phyloP scores from a whole-genome alignment of 495 filamentous ascomycete species.

The Trichoderma virens region DNA sequence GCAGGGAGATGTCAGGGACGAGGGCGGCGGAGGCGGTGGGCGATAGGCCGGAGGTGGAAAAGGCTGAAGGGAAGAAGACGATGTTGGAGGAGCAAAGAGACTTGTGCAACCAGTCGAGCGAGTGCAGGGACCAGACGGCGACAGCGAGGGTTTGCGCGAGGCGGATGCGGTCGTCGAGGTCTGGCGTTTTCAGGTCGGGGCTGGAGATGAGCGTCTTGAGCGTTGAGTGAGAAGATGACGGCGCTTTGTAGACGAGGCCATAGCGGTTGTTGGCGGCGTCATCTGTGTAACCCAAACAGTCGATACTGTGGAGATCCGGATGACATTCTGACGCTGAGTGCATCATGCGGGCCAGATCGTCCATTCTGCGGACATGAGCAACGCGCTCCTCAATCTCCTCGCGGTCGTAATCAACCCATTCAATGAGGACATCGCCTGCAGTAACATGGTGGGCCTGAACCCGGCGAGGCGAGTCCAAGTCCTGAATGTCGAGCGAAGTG shows the following conservation, averaged over 20 bases:
- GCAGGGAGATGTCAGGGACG: constrained; percentile 18
- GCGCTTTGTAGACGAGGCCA: constrained; percentile 23
- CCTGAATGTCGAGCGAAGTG: constrained; percentile 13
- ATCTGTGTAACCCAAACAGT: constrained; percentile 31
- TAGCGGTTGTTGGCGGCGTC: constrained; percentile 23
- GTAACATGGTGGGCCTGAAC: constrained; percentile 15
- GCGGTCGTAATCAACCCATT: constrained; percentile 28
- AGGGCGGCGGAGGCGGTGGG: constrained; percentile 15
- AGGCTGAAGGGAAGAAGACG: constrained; percentile 26
- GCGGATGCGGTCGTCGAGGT: constrained; percentile 26
- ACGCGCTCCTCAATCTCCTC: constrained; percentile 21
- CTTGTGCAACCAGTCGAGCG: constrained; percentile 34
- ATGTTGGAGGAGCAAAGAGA: constrained; percentile 22
- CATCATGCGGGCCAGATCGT: constrained; percentile 30
- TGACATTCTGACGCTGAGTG: constrained; percentile 27
- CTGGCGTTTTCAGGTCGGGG: constrained; percentile 22
- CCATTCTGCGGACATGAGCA: constrained; percentile 25
- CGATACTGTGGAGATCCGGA: constrained; percentile 29
- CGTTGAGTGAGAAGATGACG: constrained; percentile 14
- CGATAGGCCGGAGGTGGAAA: constrained; percentile 14
- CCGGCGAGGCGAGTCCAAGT: constrained; percentile 8
- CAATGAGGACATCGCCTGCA: constrained; percentile 23
- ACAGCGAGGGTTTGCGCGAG: constrained; percentile 26
- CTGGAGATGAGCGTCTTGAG: constrained; percentile 22
- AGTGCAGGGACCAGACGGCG: constrained; percentile 29